Percentiles rank a stretch among this genome's conserved stretches.
phyloP scores from a whole-genome alignment of 208 protist genomes.

The Borovskyia barvae region DNA sequence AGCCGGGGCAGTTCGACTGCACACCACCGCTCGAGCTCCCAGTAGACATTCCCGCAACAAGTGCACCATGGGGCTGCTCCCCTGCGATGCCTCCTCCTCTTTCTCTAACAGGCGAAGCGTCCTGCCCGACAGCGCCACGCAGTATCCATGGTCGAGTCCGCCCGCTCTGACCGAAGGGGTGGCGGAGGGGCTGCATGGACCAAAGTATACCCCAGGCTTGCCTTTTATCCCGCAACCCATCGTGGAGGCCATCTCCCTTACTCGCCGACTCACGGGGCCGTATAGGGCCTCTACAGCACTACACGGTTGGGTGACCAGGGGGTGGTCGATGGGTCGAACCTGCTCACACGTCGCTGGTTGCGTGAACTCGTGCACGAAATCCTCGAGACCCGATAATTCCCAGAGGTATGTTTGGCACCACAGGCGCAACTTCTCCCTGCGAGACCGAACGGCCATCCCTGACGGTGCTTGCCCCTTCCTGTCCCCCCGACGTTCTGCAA shows the following conservation, averaged over 20 bases:
- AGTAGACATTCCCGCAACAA: constrained; percentile 51
- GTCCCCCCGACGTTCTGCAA: constrained; percentile 11
- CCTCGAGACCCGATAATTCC: constrained; percentile 39
- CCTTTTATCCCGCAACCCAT: constrained; percentile 14
- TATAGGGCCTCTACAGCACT: constrained; percentile 13
- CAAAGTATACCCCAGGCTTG: constrained; percentile 9
- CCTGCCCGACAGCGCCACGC: constrained; percentile 56
- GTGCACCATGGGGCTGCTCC: constrained; percentile 26
- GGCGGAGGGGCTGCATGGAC: constrained; percentile 10
- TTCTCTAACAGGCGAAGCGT: constrained; percentile 47
- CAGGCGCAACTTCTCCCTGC: constrained; percentile 15
- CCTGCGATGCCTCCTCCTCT: constrained; percentile 18
- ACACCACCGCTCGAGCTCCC: constrained; percentile 60
- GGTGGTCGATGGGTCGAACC: constrained; percentile 45
- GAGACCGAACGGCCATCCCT: constrained; percentile 4
- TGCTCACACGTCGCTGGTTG: constrained; percentile 24
- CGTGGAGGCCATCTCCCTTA: constrained; percentile 13
- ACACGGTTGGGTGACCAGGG: constrained; percentile 20
- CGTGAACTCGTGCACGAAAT: constrained; percentile 64
- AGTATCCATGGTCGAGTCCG: constrained; percentile 20
- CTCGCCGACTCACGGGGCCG: constrained; percentile 9
- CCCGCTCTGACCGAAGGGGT: constrained; percentile 7
- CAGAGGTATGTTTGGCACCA: constrained; percentile 31
- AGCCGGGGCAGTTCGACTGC: constrained; percentile 66
- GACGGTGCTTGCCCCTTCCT: neutral